A percentile compares a stretch with the other conserved stretches of the same genome.
Evolutionary conservation across 805 yeast genomes (phyloP).

Genomic region (Zygotorulaspora sp.): DNA sequence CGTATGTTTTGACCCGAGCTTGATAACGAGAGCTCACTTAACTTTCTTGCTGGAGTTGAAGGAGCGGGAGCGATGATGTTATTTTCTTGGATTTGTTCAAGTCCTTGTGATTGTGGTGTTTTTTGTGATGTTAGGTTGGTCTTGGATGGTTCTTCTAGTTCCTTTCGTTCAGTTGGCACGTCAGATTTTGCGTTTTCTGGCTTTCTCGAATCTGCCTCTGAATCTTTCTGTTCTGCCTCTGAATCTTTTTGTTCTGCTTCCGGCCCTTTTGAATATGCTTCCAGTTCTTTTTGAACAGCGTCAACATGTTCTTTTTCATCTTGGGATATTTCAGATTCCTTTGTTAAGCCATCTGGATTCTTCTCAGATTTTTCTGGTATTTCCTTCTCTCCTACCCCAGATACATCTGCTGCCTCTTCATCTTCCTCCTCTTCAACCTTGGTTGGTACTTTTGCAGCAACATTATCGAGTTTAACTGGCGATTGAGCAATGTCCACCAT

Average conservation of each 20-base stretch:
- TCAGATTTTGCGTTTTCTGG: neutral
- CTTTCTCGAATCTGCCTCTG: constrained; percentile 1
- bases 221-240: neutral
- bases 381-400: no score
- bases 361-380: no score
- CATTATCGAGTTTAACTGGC: constrained; percentile 8
- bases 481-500: constrained; percentile 27
- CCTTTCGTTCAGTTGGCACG: no score
- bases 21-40: constrained; percentile 8
- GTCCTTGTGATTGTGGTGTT: no score
- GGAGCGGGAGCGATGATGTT: no score
- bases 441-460: constrained; percentile 11
- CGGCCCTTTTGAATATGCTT: neutral
- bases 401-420: constrained; percentile 1
- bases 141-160: no score
- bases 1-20: constrained; percentile 1
- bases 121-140: no score
- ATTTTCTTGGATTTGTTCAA: no score
- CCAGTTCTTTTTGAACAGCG: no score
- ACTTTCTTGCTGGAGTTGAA: neutral
- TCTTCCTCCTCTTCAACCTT: constrained; percentile 11
- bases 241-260: neutral
- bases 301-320: no score
- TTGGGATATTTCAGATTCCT: no score
- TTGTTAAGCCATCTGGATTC: no score